Evolutionary conservation across 225 moss, liverwort and hornwort species (phyloP).

Genomic region (Rhytidiadelphus loreus): DNA sequence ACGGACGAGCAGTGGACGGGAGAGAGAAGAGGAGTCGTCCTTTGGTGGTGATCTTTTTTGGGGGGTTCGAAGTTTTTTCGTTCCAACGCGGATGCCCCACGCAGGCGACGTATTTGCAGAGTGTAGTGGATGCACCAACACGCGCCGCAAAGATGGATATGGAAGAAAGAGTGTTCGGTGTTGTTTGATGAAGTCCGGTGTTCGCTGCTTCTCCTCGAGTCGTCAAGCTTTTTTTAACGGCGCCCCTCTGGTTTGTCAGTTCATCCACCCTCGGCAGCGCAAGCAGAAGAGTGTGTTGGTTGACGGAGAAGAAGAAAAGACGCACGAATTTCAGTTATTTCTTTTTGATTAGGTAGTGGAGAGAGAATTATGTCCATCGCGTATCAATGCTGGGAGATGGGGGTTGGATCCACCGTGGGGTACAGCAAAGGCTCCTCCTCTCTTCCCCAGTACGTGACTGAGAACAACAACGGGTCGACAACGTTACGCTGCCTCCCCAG

Average conservation of each 20-base stretch:
- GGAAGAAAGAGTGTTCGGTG: constrained; percentile 37
- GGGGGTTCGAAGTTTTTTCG: neutral
- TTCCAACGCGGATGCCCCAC: constrained; percentile 42
- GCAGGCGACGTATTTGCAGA: constrained; percentile 26
- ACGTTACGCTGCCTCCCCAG: constrained; percentile 23
- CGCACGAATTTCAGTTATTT: constrained; percentile 10
- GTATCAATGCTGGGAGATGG: constrained; percentile 57
- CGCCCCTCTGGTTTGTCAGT: constrained; percentile 19
- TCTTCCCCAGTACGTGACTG: constrained; percentile 26
- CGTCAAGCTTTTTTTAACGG: constrained; percentile 10
- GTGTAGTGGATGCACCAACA: constrained; percentile 20
- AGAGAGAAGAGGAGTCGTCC: neutral
- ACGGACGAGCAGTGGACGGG: neutral
- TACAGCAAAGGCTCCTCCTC: constrained; percentile 30
- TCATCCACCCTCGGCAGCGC: constrained; percentile 37
- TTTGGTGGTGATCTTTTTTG: neutral
- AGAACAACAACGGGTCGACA: constrained; percentile 6
- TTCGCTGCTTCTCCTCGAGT: neutral
- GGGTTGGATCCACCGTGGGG: constrained; percentile 30
- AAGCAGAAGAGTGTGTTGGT: constrained; percentile 17
- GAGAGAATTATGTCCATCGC: constrained; percentile 34
- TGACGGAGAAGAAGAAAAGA: neutral
- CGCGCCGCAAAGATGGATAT: constrained; percentile 39
- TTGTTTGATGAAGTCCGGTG: constrained; percentile 24
- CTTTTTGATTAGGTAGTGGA: constrained; percentile 11